These are phyloP conservation scores for Colletotrichum sojae DNA, from an alignment of 2,329 filamentous ascomycete genomes.

Conservation along the genomic window DNA sequence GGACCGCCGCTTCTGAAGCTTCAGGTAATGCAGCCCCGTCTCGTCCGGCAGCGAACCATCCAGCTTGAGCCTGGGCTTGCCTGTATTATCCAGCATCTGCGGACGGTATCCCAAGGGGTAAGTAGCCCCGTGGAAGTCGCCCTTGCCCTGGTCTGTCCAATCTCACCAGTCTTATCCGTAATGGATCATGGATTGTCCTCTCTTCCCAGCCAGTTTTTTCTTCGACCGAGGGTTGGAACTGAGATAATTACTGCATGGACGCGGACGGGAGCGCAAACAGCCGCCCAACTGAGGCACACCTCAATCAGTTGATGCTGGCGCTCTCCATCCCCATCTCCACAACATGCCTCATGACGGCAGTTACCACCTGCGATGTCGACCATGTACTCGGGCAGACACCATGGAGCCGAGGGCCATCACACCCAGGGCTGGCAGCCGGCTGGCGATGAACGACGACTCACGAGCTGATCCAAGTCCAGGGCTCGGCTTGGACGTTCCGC, in stretches of 20 bases:
- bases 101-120: slow-evolving; percentile 8
- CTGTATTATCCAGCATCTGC: slow-evolving; percentile 1
- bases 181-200: slow-evolving; percentile 19
- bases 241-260: slow-evolving; percentile 20
- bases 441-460: slow-evolving; percentile 1
- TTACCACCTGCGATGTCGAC: background rate
- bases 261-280: slow-evolving; percentile 28
- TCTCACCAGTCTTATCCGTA: slow-evolving; percentile 3
- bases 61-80: slow-evolving; percentile 11
- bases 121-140: slow-evolving; percentile 19
- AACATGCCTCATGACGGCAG: background rate
- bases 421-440: background rate
- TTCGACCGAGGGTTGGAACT: slow-evolving; percentile 1
- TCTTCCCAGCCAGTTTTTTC: slow-evolving; percentile 9
- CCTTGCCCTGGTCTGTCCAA: slow-evolving; percentile 20
- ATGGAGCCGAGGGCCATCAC: background rate
- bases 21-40: background rate
- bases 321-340: slow-evolving; percentile 11
- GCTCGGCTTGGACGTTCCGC: slow-evolving; percentile 25
- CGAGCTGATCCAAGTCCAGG: slow-evolving; percentile 19
- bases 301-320: background rate
- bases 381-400: background rate
- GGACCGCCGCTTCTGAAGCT: background rate
- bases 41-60: slow-evolving; percentile 3
- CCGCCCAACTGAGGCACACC: slow-evolving; percentile 25